Conservation (phyloP, 1,284 basidiomycete species). For the Ustilago hordei region DNA sequence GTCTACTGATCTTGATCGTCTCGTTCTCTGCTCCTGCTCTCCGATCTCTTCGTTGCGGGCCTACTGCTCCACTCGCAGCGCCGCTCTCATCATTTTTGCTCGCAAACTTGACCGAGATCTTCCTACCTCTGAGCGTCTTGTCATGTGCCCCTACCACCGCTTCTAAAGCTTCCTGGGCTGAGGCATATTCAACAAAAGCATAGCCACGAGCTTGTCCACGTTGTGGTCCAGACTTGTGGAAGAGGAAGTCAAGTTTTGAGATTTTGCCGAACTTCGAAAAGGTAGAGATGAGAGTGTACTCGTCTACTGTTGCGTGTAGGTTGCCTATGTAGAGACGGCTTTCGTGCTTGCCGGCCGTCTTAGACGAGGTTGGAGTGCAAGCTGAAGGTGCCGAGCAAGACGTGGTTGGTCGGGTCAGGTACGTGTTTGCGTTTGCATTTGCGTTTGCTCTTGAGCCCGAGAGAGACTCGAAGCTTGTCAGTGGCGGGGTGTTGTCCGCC, state of each 20-base stretch:
- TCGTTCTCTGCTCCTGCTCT: slow-evolving; percentile 37
- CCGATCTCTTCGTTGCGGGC: slow-evolving; percentile 43
- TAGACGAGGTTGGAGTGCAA: neutral
- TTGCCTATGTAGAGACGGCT: slow-evolving; percentile 89
- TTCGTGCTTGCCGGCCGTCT: slow-evolving; percentile 24
- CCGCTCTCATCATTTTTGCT: slow-evolving; percentile 73
- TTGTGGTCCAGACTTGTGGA: slow-evolving; percentile 88
- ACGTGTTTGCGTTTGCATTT: neutral
- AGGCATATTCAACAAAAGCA: slow-evolving; percentile 86
- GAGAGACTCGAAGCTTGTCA: neutral
- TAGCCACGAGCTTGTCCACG: slow-evolving; percentile 95
- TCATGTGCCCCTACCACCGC: slow-evolving; percentile 83
- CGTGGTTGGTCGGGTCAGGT: slow-evolving; percentile 28
- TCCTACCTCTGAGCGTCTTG: slow-evolving; percentile 84
- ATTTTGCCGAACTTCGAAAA: slow-evolving; percentile 93
- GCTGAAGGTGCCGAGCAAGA: neutral
- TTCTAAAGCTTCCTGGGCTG: slow-evolving; percentile 77
- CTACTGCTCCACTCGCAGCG: slow-evolving; percentile 14
- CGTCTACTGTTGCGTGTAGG: slow-evolving; percentile 86
- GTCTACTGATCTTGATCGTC: slow-evolving; percentile 82
- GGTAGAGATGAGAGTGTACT: slow-evolving; percentile 84
- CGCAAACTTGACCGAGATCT: slow-evolving; percentile 87
- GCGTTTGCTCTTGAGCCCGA: neutral
- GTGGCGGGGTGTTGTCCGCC: neutral
- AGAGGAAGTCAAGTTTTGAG: slow-evolving; percentile 90